Base-by-base conservation (phyloP, 371 early-diverging fungal genomes). In the Synchytrium microbalum region DNA sequence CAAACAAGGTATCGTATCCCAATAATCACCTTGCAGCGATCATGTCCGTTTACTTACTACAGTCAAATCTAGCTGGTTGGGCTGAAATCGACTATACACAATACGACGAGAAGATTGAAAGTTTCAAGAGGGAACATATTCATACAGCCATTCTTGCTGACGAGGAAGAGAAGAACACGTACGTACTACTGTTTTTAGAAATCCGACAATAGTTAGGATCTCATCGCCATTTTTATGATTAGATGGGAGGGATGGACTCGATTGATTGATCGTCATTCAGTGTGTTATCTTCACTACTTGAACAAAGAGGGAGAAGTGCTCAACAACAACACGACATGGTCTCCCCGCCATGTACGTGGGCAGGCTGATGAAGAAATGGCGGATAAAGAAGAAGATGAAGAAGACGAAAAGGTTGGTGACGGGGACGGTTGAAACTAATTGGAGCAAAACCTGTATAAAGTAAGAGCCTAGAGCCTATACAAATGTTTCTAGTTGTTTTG, bases 61-160 rank as follows among this genome's bases (percentile, higher is more conserved):
- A 14, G 13, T 5, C 28, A 25, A 5, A 28, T 55, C 8, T 55
- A n/a, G 56, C 56, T 55, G 56, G 23, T 13, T 25, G 28, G 59
- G 27, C 8, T 32, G 10, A 8, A 29, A 29, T 25, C 23, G 29
- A 52, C 51, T 1, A 64, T 51, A 32, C 24, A 26, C 1, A 24
- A 60, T 25, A 29, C 59, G 24, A 64, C 14, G 51, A 65, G 3
- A 74, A 79, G 62, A 92, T 96, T 33, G 83, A 88, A 2, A 74
- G 68, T n/a, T 95, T 96, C 67, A 94, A 91, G 74, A 72, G 84
- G 60, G 70, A 88, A 67, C 86, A 75, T 68, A 93, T 97, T 62
- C 90, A 92, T 70, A 70, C 81, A 26, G 75, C 79, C 3, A 90
- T 95, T 24, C 73, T 86, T 58, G 72, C 82, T 58, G 87, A 86